Base-by-base conservation (phyloP, 495 filamentous ascomycete genomes). In the Peziza echinospora region DNA sequence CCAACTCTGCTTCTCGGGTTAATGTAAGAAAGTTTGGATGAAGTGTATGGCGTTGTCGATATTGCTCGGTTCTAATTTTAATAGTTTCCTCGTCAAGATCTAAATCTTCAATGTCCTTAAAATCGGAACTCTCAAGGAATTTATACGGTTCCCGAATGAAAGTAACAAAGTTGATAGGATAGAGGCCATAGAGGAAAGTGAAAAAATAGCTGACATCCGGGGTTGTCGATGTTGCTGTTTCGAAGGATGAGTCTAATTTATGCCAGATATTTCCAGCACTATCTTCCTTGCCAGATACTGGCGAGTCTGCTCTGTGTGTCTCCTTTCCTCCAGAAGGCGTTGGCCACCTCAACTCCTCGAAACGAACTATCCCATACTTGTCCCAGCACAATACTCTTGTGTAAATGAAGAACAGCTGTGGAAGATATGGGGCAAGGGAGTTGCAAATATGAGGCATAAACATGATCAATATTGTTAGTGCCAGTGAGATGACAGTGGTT, bases 191-290 rank as follows among this genome's bases (percentile, higher is more conserved):
- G 2, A 84, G 64, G 39, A 80, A 73, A 7, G 84, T 74, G 68
- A 93, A 75, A 68, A 93, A 71, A 54, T 84, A 60, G 53, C 76
- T 53, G 54, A 93, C 57, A 58, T 89, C 63, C 53, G 82, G 81
- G 34, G 79, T 64, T 49, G 77, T 61, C 53, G 71, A 58, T 55
- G 72, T 71, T 34, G 74, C 69, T 26, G 64, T 63, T 44, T 76
- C 71, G 11, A 74, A 63, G 3, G 72, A 66, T 30, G 70, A 66
- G 4, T 70, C 53, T 13, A 70, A 56, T 49, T 72, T 73, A 30
- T 78, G 74, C 80, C 80, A 84, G 7, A 13, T 21, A 22, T n/a
- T 47, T 13, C 5, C 5, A 4, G 52, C 44, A 1, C 49, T 53
- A n/a, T 41, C 58, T 46, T 59, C 61, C 24, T 28, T 55, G 50